phyloP scores from a whole-genome alignment of 148 eudicot genomes.

The Polygonum maritimum region DNA sequence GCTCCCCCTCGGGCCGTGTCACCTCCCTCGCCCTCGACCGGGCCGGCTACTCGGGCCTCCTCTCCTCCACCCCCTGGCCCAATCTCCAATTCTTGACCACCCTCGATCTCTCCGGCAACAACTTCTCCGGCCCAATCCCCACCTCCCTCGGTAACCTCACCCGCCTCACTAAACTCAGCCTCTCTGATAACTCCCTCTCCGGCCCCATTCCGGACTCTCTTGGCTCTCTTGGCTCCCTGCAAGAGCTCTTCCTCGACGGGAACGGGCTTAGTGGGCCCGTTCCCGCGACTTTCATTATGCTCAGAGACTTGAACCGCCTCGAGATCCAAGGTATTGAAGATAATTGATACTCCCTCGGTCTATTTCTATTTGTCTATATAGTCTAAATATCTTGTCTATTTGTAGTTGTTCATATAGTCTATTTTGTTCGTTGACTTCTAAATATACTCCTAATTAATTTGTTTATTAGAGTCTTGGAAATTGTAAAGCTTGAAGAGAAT shows the following conservation, averaged over 20 bases:
- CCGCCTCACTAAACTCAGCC: conserved; percentile 31
- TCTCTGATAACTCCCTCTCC: conserved; percentile 50
- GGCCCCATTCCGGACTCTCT: conserved; percentile 52
- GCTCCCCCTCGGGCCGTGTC: conserved; percentile 36
- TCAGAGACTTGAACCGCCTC: conserved; percentile 37
- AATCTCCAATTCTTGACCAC: conserved; percentile 33
- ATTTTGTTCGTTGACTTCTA: no score
- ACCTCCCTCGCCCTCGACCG: conserved; percentile 49
- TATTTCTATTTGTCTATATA: no score
- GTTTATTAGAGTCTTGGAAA: no score
- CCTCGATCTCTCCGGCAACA: conserved; percentile 41
- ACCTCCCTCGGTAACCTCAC: conserved; percentile 43
- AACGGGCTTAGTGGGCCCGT: conserved; percentile 43
- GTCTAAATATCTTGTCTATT: no score
- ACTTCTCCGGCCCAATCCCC: conserved; percentile 58
- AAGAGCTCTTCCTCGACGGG: conserved; percentile 52
- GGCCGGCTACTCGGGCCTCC: conserved; percentile 39
- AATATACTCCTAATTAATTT: no score
- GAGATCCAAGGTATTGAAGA: conserved; percentile 28
- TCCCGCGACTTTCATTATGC: conserved; percentile 31
- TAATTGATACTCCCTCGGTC: no score
- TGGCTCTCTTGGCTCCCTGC: conserved; percentile 30
- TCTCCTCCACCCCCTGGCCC: conserved; percentile 18
- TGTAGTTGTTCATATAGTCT: no score
- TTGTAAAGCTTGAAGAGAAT: no score